Base-by-base conservation (phyloP, 768 basidiomycete species). In the Leccinellum albellum region DNA sequence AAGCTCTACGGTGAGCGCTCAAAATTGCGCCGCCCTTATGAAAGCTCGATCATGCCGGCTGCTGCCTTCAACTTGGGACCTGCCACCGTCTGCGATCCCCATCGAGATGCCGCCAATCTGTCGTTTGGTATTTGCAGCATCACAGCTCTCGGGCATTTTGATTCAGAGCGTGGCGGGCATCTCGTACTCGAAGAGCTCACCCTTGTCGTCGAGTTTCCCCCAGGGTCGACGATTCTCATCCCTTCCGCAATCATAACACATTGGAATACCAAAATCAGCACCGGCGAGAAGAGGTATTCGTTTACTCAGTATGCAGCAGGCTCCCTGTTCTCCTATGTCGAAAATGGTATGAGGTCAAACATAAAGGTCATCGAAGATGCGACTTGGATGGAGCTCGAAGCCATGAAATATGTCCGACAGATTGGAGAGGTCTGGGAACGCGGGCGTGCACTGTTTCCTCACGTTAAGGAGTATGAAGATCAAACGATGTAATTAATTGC, bases 271-370 rank as follows among this genome's bases (percentile, higher is more conserved):
- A 47, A 9, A 0, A n/a, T 63, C 6, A 4, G 0, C 0, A 14
- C 21, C 4, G 45, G 45, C 0, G 53, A 55, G 9, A 48, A 1
- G 0, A 23, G 61, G 23, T 63, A 55, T 6, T 63, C 44, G 0
- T 56, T 63, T n/a, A 63, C 54, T 0, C 56, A 63, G 4, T 63
- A 63, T 7, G 44, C 49, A 0, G 8, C 54, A 0, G 61, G 61
- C 0, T 17, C 47, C 0, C n/a, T 62, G 0, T 62, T 62, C 2
- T 44, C 12, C 1, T 62, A 58, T 29, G 4, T 62, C 4, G 14
- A 62, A 2, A 62, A 62, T 0, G 53, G 60, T 0, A 58, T 62
- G 61, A 49, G 2, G 8, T 50, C 51, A 0, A 28, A 60, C 3
- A 15, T 14, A 24, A 24, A 32, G 21, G 49, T 7, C 33, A 35